A percentile compares a stretch with the other conserved stretches of the same genome.
Evolutionary conservation across 768 basidiomycete genomes (phyloP).

Genomic region (Russula compacta): DNA sequence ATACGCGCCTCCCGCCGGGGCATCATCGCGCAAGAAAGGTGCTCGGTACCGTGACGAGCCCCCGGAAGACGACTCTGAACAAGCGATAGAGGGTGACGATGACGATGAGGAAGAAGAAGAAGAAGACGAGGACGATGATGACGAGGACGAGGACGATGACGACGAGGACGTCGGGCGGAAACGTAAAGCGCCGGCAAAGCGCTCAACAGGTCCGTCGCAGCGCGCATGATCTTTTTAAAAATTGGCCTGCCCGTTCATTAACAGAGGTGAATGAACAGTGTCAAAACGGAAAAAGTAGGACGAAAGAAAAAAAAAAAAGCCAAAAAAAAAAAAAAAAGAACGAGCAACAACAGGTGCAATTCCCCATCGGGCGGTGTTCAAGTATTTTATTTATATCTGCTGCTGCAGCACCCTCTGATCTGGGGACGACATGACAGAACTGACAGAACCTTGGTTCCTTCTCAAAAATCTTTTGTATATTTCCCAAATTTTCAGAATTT

Average conservation of each 20-base stretch:
- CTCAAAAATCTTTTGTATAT: not conserved
- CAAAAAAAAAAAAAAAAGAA: too few species aligned
- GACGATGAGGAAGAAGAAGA: conserved; percentile 22
- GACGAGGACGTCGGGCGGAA: conserved; percentile 27
- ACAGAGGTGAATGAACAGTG: conserved; percentile 18
- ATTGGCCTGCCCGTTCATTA: too few species aligned
- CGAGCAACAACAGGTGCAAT: too few species aligned
- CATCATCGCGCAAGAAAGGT: conserved; percentile 1
- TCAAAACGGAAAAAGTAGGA: conserved; percentile 34
- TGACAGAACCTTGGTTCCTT: not conserved
- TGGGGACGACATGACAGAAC: not conserved
- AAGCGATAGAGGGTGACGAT: conserved; percentile 11
- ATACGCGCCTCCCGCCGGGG: not conserved
- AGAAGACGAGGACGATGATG: not conserved
- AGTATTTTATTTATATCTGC: not conserved
- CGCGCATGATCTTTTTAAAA: too few species aligned
- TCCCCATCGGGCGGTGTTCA: not conserved
- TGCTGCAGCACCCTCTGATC: too few species aligned
- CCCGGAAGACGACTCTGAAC: not conserved
- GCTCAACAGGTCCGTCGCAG: conserved; percentile 30
- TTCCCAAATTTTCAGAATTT: not conserved
- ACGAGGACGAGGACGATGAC: not conserved
- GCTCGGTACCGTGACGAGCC: not conserved
- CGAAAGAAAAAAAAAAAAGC: not conserved
- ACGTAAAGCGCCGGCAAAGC: conserved; percentile 37